Evolutionary conservation across 1,284 basidiomycete species (phyloP), one percentile per base, ranked within the genome.

Genomic region (Cutaneotrichosporon arboriforme): DNA sequence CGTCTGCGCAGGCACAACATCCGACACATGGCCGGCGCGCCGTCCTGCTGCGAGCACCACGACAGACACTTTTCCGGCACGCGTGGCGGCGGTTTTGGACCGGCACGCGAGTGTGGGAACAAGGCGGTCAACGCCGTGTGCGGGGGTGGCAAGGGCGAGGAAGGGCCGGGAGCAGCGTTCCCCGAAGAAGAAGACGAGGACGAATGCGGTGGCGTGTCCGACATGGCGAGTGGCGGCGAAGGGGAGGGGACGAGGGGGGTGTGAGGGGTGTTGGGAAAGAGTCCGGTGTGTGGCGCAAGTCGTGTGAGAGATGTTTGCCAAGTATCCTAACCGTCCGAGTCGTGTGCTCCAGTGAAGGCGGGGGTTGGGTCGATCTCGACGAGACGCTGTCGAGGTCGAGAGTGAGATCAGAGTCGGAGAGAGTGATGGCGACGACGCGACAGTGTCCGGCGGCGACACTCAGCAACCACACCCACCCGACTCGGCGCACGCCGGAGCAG

Each of bases 1-100:
- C 66, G 49, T 23, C 61, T 58, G 14, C 71, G 54, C 18, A 69
- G 45, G 46, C 71, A 73, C 21, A 72, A 52, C 69, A 72, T 73
- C 22, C 68, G 58, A 41, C 70, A 72, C 23, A 68, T 52, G 1
- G 71, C 59, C 20, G 57, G 52, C 4, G 49, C 56, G 35, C 61
- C 64, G 39, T 63, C 59, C 1, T 58, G 55, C 55, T 73, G 71
- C 9, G 60, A 56, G 46, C 69, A 72, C 51, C 66, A 71, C 5
- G 68, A 62, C 9, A 68, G 57, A 56, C 71, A 73, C 57, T 65
- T 67, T 46, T 73, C 71, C 12, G 68, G 68, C 31, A 67, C 31
- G 17, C 43, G 52, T 17, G 44, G 52, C 17, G 52, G 37, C 31
- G 38, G n/a, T n/a, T 33, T 20, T 20, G 42, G 14, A 17, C 23